These are phyloP conservation scores for Tylopilus subfusipes DNA, from an alignment of 768 basidiomycete species.

Conservation along the genomic window DNA sequence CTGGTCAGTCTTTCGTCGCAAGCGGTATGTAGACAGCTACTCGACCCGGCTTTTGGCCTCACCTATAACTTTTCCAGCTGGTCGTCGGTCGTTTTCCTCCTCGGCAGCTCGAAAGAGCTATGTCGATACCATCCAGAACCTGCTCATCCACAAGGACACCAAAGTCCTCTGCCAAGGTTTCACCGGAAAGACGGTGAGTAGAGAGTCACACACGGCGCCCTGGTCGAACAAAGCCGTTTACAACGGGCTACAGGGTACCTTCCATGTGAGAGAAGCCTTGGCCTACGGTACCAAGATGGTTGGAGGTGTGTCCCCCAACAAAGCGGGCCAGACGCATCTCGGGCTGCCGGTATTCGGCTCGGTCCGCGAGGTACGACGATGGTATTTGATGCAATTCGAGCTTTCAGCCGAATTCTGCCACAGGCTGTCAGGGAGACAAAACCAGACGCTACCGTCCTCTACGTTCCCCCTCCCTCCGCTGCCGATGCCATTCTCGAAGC, in stretches of 20 bases:
- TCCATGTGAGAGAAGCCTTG: conserved; percentile 91
- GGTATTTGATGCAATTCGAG: not conserved
- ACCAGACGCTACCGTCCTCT: conserved; percentile 94
- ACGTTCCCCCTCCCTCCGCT: conserved; percentile 95
- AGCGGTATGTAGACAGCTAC: conserved; percentile 40
- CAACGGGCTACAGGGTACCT: conserved; percentile 67
- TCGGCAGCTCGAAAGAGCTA: conserved; percentile 75
- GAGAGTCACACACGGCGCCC: not conserved
- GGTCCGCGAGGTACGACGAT: conserved; percentile 72
- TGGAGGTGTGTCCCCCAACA: conserved; percentile 94
- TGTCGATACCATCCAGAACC: conserved; percentile 86
- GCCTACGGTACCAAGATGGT: conserved; percentile 97
- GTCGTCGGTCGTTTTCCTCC: conserved; percentile 78
- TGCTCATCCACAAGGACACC: conserved; percentile 91
- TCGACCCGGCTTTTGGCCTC: not conserved
- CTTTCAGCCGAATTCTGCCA: conserved; percentile 2
- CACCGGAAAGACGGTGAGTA: conserved; percentile 89
- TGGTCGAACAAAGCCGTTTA: conserved; percentile 2
- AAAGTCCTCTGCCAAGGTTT: conserved; percentile 91
- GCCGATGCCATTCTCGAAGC: conserved; percentile 98
- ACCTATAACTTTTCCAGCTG: conserved; percentile 36
- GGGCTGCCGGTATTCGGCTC: conserved; percentile 92
- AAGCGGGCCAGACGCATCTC: conserved; percentile 93
- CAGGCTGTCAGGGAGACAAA: conserved; percentile 83
- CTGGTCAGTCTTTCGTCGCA: conserved; percentile 52